Evolutionary conservation across 1,284 basidiomycete species (phyloP).

Genomic region (Cutaneotrichosporon sp.): DNA sequence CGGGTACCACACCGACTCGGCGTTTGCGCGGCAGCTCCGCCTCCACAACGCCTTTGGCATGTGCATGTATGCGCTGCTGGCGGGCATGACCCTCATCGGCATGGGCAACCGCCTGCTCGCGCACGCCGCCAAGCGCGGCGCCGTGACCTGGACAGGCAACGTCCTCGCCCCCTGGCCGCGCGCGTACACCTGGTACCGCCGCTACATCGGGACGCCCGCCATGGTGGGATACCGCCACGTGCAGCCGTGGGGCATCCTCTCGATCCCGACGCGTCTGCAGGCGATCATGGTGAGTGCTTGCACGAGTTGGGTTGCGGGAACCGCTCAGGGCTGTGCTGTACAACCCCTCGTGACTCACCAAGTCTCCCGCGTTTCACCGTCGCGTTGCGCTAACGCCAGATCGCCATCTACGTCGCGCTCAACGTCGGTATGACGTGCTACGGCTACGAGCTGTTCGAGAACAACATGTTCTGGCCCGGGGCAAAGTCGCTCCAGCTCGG

Average conservation of each 20-base stretch:
- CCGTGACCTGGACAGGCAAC: background rate
- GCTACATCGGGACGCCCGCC: slow-evolving; percentile 29
- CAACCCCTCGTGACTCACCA: no score
- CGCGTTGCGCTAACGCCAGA: slow-evolving; percentile 23
- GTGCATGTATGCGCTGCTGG: slow-evolving; percentile 29
- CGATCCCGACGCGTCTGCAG: slow-evolving; percentile 36
- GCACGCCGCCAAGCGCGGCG: background rate
- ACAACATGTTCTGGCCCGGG: slow-evolving; percentile 27
- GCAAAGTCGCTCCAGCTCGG: slow-evolving; percentile 20
- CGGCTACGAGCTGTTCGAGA: slow-evolving; percentile 60
- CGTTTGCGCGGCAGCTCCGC: slow-evolving; percentile 1
- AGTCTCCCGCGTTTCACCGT: background rate
- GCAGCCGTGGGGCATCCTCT: slow-evolving; percentile 30
- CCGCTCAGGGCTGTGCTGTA: no score
- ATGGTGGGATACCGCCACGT: slow-evolving; percentile 30
- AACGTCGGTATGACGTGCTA: slow-evolving; percentile 49
- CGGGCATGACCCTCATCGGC: slow-evolving; percentile 23
- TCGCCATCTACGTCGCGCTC: slow-evolving; percentile 31
- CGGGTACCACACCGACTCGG: background rate
- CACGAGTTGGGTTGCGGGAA: no score
- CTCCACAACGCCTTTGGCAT: slow-evolving; percentile 34
- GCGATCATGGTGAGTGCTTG: slow-evolving; percentile 29
- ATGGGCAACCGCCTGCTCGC: slow-evolving; percentile 20
- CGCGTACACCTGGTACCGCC: slow-evolving; percentile 22
- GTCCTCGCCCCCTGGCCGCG: slow-evolving; percentile 7